phyloP scores from a whole-genome alignment of 208 protist species.

The Zelonia costaricensis region DNA sequence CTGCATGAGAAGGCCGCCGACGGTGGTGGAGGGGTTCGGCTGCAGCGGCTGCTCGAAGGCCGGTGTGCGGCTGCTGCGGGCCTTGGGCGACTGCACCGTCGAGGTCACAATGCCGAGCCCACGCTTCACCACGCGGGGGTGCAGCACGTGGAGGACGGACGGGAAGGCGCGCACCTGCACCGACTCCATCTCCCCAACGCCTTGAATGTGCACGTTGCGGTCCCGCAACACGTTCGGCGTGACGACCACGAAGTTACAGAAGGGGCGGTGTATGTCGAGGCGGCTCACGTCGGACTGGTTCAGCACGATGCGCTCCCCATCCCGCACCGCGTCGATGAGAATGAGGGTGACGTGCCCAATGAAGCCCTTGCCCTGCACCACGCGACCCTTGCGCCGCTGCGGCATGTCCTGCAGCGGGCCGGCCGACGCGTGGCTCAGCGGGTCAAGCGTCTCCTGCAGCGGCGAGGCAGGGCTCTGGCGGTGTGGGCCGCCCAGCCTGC shows the following conservation, averaged over 20 bases:
- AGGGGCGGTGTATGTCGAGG: slow-evolving; percentile 43
- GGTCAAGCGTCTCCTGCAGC: background rate
- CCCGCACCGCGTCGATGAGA: slow-evolving; percentile 49
- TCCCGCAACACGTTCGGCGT: slow-evolving; percentile 38
- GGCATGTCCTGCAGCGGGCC: background rate
- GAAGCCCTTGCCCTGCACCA: slow-evolving; percentile 62
- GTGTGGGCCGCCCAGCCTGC: too few relatives aligned
- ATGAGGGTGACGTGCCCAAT: slow-evolving; percentile 35
- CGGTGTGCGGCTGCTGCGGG: background rate
- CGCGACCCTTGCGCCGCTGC: slow-evolving; percentile 29
- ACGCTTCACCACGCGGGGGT: slow-evolving; percentile 8
- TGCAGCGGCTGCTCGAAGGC: background rate
- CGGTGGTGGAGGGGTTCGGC: background rate
- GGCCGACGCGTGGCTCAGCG: background rate
- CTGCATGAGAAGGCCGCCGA: background rate
- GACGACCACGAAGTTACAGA: slow-evolving; percentile 60
- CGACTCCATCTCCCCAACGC: slow-evolving; percentile 58
- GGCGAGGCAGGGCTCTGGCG: too few relatives aligned
- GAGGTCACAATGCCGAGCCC: background rate
- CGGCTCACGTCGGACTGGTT: slow-evolving; percentile 27
- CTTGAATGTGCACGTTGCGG: slow-evolving; percentile 47
- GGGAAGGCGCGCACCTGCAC: slow-evolving; percentile 44
- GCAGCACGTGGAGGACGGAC: slow-evolving; percentile 37
- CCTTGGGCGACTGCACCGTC: background rate
- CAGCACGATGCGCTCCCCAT: slow-evolving; percentile 47